Evolutionary conservation across 345 rosid species (phyloP).

Genomic region (Lepidium aucheri): DNA sequence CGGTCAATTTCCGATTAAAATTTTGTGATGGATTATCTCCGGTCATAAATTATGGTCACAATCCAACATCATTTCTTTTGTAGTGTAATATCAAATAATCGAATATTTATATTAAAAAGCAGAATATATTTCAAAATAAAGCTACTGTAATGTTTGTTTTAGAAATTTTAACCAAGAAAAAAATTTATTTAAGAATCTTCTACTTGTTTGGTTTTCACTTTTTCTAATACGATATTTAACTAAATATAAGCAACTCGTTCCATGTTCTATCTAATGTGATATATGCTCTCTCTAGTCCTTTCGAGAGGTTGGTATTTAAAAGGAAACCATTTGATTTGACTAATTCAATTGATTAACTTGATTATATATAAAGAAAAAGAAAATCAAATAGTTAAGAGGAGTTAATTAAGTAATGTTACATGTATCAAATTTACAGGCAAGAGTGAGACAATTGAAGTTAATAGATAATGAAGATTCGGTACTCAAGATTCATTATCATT

Average conservation of each 20-base stretch:
- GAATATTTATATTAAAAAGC: too few species aligned
- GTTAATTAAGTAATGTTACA: constrained; percentile 2
- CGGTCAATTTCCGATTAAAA: too few species aligned
- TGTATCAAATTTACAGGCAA: not conserved
- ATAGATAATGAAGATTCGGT: not conserved
- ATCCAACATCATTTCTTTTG: too few species aligned
- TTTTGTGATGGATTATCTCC: too few species aligned
- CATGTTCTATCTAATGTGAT: not conserved
- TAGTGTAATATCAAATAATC: too few species aligned
- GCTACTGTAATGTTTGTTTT: not conserved
- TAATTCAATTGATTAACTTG: not conserved
- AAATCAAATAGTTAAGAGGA: not conserved
- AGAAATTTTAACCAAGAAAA: too few species aligned
- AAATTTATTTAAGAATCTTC: too few species aligned
- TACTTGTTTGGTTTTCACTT: not conserved
- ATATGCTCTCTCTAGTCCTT: not conserved
- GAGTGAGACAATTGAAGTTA: not conserved
- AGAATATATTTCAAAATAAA: not conserved
- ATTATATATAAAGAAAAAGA: not conserved
- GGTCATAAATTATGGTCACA: too few species aligned
- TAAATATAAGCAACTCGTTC: not conserved
- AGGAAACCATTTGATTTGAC: constrained; percentile 2
- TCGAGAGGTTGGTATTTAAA: not conserved
- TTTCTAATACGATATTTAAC: not conserved
- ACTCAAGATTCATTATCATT: not conserved